Percentiles rank a stretch among this genome's conserved stretches.
Evolutionary conservation across 2,329 filamentous ascomycete species (phyloP).

Genomic region (Venturia pyrina): DNA sequence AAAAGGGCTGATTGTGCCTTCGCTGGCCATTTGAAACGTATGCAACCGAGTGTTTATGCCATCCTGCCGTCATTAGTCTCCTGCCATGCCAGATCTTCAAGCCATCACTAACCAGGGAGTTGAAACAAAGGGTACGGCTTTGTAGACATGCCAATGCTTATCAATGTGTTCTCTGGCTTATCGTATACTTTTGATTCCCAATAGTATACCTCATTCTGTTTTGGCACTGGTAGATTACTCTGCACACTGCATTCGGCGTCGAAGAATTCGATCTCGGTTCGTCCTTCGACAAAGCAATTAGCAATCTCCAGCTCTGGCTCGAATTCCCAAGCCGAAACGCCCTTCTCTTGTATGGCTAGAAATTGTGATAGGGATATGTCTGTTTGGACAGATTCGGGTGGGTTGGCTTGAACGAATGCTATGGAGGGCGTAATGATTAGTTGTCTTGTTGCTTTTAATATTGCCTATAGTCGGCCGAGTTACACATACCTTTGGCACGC

Average conservation of each 20-base stretch:
- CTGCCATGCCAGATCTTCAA: neutral
- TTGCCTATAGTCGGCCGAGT: neutral
- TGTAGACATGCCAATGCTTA: slow-evolving; percentile 89
- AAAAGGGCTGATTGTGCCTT: slow-evolving; percentile 88
- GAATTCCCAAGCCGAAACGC: slow-evolving; percentile 99
- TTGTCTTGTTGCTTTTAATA: neutral
- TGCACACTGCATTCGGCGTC: slow-evolving; percentile 96
- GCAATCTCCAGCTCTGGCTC: slow-evolving; percentile 98
- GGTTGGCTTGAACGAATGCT: slow-evolving; percentile 93
- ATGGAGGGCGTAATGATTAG: slow-evolving; percentile 18
- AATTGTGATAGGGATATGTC: slow-evolving; percentile 98
- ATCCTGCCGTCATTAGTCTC: slow-evolving; percentile 45
- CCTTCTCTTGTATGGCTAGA: slow-evolving; percentile 96
- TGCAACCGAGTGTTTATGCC: slow-evolving; percentile 84
- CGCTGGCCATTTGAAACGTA: slow-evolving; percentile 83
- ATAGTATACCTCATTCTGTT: slow-evolving; percentile 99
- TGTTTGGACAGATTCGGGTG: slow-evolving; percentile 87
- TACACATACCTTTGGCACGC: slow-evolving; percentile 73
- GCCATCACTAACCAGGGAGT: slow-evolving; percentile 62
- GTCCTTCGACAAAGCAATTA: slow-evolving; percentile 93
- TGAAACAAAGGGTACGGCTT: slow-evolving; percentile 95
- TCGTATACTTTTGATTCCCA: slow-evolving; percentile 99
- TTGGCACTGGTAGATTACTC: slow-evolving; percentile 91
- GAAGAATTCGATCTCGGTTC: slow-evolving; percentile 98
- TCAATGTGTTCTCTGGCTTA: slow-evolving; percentile 76